Conservation (phyloP, 2,329 filamentous ascomycete genomes). For the Septoria linicola region DNA sequence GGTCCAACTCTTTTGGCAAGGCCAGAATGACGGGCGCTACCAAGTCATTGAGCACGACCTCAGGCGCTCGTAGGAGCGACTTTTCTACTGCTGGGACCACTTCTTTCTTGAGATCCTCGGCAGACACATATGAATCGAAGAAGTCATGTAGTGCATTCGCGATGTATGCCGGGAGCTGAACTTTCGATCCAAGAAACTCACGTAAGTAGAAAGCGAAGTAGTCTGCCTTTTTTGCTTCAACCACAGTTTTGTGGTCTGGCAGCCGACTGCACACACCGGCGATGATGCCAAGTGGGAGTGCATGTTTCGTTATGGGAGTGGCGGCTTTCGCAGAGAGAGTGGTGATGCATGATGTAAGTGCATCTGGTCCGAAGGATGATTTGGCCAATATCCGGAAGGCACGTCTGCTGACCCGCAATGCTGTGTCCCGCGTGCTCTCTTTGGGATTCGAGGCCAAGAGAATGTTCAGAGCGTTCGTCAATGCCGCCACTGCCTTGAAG, state of each 20-base stretch:
- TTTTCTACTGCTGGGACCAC: slow-evolving; percentile 84
- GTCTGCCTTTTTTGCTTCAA: slow-evolving; percentile 66
- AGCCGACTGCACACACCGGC: slow-evolving; percentile 82
- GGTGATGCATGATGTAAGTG: slow-evolving; percentile 62
- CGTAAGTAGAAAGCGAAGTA: slow-evolving; percentile 82
- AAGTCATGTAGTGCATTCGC: slow-evolving; percentile 76
- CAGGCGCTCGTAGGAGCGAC: slow-evolving; percentile 80
- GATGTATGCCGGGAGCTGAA: slow-evolving; percentile 67
- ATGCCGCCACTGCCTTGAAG: slow-evolving; percentile 63
- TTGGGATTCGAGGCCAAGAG: slow-evolving; percentile 68
- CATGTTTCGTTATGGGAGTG: slow-evolving; percentile 66
- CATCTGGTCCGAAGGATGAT: slow-evolving; percentile 58
- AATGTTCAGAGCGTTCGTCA: slow-evolving; percentile 73
- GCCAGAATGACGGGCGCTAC: slow-evolving; percentile 70
- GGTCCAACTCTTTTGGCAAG: slow-evolving; percentile 68
- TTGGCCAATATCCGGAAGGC: slow-evolving; percentile 74
- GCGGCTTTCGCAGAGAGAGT: slow-evolving; percentile 67
- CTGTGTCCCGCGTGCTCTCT: slow-evolving; percentile 66
- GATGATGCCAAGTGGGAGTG: slow-evolving; percentile 77
- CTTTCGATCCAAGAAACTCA: slow-evolving; percentile 79
- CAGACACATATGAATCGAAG: slow-evolving; percentile 70
- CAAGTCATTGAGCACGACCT: slow-evolving; percentile 80
- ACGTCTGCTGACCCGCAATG: slow-evolving; percentile 73
- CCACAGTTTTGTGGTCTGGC: slow-evolving; percentile 57
- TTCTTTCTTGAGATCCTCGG: slow-evolving; percentile 72